Conservation (phyloP, 345 rosid species). For the Eucalyptus leucophloia region DNA sequence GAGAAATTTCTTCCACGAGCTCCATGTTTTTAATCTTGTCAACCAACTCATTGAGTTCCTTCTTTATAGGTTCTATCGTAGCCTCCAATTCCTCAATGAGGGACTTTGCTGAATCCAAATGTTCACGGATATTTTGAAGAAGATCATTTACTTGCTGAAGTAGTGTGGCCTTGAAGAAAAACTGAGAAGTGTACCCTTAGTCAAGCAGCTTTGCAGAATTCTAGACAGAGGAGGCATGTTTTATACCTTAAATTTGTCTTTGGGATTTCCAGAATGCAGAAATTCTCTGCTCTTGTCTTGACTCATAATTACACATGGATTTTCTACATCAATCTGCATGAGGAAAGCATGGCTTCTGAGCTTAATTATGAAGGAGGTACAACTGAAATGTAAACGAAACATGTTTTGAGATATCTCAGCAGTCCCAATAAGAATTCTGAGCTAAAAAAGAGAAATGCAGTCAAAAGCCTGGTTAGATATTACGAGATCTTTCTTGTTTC, state of each 20-base stretch:
- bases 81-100: slow-evolving; percentile 61
- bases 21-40: slow-evolving; percentile 80
- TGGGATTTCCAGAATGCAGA: slow-evolving; percentile 92
- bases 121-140: slow-evolving; percentile 46
- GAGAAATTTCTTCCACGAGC: slow-evolving; percentile 77
- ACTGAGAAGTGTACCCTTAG: slow-evolving; percentile 40
- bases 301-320: slow-evolving; percentile 95
- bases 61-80: slow-evolving; percentile 63
- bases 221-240: not conserved
- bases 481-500: not conserved
- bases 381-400: not conserved
- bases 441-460: not conserved
- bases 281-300: slow-evolving; percentile 99
- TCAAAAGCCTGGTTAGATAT: not conserved
- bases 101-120: slow-evolving; percentile 42
- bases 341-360: not conserved
- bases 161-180: slow-evolving; percentile 91
- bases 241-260: slow-evolving; percentile 84
- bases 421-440: not conserved
- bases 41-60: slow-evolving; percentile 55
- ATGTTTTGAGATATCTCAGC: not conserved
- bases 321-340: slow-evolving; percentile 90
- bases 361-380: not conserved
- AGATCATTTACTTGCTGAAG: slow-evolving; percentile 96
- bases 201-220: not conserved